Evolutionary conservation across 805 yeast genomes (phyloP), one percentile per base, ranked within the genome.

Genomic region (Metschnikowia matae): DNA sequence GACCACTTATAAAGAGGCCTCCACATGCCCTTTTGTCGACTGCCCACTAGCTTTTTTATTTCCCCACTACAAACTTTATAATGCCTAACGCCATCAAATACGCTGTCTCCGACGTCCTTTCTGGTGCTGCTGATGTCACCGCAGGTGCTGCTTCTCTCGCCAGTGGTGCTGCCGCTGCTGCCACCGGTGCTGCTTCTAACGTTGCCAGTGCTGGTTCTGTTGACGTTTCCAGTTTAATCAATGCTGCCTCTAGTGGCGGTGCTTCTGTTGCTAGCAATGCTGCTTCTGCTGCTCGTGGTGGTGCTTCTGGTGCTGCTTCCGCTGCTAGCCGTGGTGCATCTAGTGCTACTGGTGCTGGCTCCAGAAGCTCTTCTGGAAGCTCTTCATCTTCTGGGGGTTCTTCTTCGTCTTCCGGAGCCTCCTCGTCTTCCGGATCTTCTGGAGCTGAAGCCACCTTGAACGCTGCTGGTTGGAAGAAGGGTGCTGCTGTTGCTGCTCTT

Each of bases 401-500:
- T 7, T 34, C 36, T 1, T 34, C 36, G 15, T 26, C 54, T 13
- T 38, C 54, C 13, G 48, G 44, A 18, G 43, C 49, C 21, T 50
- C 54, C 10, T 50, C 45, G 20, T 49, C 56, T 6, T 51, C 57
- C 37, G 52, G 50, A 26, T 57, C 62, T 32, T 60, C 52, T 37
- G 60, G 55, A 31, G 56, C 55, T 23, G 55, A 59, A 17, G 61
- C 53, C 48, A 48, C 53, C 48, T 44, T 49, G 42, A 34, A 57
- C 38, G 67, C 63, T 8, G 38, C 60, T 36, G 61, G 66, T 17
- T 70, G 73, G 75, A 71, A 71, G 62, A 69, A 61, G 60, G 64
- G 71, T 39, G 66, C 62, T 49, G 68, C 66, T 29, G 63, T 71
- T 40, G 71, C 69, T 42, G 71, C 68, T 46, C 42, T 71, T 48